A percentile compares a stretch with the other conserved stretches of the same genome.
Conservation (phyloP, 352 stramenopile species). For the Globisporangium yorkense region DNA sequence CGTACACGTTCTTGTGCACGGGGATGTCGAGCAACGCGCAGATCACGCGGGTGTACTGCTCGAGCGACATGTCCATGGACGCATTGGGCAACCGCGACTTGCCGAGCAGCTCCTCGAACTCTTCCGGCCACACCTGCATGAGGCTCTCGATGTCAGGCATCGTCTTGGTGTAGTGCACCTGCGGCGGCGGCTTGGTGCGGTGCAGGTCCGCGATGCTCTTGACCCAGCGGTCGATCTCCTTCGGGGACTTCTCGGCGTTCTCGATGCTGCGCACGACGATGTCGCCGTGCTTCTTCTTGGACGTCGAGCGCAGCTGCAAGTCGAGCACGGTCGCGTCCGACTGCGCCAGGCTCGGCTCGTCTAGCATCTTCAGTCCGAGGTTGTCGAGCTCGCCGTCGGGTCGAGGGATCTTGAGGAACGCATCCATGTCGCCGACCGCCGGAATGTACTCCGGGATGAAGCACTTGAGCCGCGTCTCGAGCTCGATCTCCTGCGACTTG, state of each 20-base stretch:
- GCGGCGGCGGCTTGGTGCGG: conserved; percentile 87
- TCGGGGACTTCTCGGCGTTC: conserved; percentile 89
- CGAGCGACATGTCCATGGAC: conserved; percentile 89
- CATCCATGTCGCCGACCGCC: conserved; percentile 94
- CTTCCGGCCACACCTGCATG: conserved; percentile 90
- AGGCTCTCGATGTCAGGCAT: conserved; percentile 95
- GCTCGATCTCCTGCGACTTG: conserved; percentile 93
- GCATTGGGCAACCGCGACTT: conserved; percentile 69
- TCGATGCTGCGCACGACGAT: conserved; percentile 92
- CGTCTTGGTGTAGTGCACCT: conserved; percentile 91
- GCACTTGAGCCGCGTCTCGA: conserved; percentile 94
- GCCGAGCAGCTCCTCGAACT: conserved; percentile 75
- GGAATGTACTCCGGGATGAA: conserved; percentile 97
- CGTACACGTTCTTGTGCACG: conserved; percentile 91
- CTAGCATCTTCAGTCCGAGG: conserved; percentile 91
- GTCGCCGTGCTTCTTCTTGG: conserved; percentile 92
- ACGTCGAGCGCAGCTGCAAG: conserved; percentile 91
- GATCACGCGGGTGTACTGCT: conserved; percentile 91
- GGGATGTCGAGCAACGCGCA: conserved; percentile 94
- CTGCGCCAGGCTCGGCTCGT: conserved; percentile 90
- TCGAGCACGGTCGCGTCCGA: conserved; percentile 94
- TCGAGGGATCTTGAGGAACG: conserved; percentile 95
- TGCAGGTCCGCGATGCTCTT: conserved; percentile 94
- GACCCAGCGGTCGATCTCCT: conserved; percentile 95
- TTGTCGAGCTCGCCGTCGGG: conserved; percentile 87